Percentiles rank a stretch among this genome's conserved stretches.
These are phyloP conservation scores for Lentinula raphanica DNA, from an alignment of 768 basidiomycete genomes.

Conservation along the genomic window DNA sequence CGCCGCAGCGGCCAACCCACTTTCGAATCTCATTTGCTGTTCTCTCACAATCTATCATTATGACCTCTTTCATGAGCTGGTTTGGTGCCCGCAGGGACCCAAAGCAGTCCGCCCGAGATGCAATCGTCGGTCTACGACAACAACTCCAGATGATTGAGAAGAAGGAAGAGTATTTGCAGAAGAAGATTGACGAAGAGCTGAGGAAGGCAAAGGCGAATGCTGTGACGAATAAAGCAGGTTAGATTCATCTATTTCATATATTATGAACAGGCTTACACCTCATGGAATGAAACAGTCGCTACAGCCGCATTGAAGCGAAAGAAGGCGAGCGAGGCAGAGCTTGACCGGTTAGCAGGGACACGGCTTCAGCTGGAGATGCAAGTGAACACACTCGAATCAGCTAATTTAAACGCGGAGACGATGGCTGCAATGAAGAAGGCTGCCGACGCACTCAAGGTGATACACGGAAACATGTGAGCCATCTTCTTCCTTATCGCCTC, in stretches of 20 bases:
- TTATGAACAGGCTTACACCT: not conserved
- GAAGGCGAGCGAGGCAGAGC: constrained; percentile 82
- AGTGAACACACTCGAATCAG: constrained; percentile 94
- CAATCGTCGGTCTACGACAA: constrained; percentile 88
- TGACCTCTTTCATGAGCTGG: constrained; percentile 64
- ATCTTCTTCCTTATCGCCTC: not conserved
- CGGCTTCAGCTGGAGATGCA: constrained; percentile 93
- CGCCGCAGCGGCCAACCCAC: constrained; percentile 9
- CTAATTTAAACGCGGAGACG: constrained; percentile 96
- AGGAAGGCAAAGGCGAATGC: constrained; percentile 92
- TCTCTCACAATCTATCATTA: not conserved
- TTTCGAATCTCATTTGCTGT: too few species aligned
- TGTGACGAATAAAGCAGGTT: constrained; percentile 88
- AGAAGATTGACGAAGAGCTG: constrained; percentile 92
- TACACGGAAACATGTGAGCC: constrained; percentile 86
- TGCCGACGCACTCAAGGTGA: constrained; percentile 79
- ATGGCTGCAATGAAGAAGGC: constrained; percentile 98
- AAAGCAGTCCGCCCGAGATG: constrained; percentile 82
- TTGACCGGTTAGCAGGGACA: constrained; percentile 80
- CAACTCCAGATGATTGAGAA: constrained; percentile 97
- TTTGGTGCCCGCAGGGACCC: constrained; percentile 82
- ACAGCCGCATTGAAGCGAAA: constrained; percentile 88
- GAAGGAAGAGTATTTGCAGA: constrained; percentile 96
- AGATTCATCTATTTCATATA: constrained; percentile 16
- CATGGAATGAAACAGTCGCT: constrained; percentile 53